Conservation (phyloP, 768 basidiomycete species). For the Daedaleopsis sinensis region DNA sequence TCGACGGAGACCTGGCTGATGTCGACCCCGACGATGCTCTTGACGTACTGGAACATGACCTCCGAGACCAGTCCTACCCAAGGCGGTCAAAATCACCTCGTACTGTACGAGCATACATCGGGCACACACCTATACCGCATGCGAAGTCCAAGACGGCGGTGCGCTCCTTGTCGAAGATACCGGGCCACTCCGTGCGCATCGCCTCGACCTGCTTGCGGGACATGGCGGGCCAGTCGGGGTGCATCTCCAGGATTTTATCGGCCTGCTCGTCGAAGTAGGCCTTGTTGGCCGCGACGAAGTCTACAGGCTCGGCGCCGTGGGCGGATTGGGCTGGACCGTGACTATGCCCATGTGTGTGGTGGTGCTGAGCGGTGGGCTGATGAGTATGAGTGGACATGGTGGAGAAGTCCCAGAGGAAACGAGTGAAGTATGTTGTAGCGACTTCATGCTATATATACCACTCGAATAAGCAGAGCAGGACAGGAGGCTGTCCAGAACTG, state of each 20-base stretch:
- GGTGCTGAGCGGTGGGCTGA: no score
- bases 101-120: background rate
- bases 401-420: background rate
- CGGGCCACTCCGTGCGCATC: slow-evolving; percentile 33
- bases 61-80: slow-evolving; percentile 64
- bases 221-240: slow-evolving; percentile 9
- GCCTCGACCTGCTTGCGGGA: slow-evolving; percentile 32
- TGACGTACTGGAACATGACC: slow-evolving; percentile 62
- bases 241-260: slow-evolving; percentile 14
- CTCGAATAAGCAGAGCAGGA: no score
- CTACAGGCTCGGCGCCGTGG: background rate
- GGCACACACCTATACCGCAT: slow-evolving; percentile 63
- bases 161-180: slow-evolving; percentile 51
- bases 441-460: no score
- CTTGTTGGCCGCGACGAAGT: slow-evolving; percentile 18
- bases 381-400: background rate
- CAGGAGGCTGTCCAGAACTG: no score
- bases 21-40: slow-evolving; percentile 72
- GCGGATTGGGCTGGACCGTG: background rate
- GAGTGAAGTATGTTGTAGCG: background rate
- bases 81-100: background rate
- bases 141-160: slow-evolving; percentile 75
- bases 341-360: background rate
- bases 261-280: slow-evolving; percentile 21
- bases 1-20: slow-evolving; percentile 76